Percentiles rank a stretch among this genome's conserved stretches.
These are phyloP conservation scores for Aureobasidium vineae DNA, from an alignment of 2,329 filamentous ascomycete species.

Conservation along the genomic window DNA sequence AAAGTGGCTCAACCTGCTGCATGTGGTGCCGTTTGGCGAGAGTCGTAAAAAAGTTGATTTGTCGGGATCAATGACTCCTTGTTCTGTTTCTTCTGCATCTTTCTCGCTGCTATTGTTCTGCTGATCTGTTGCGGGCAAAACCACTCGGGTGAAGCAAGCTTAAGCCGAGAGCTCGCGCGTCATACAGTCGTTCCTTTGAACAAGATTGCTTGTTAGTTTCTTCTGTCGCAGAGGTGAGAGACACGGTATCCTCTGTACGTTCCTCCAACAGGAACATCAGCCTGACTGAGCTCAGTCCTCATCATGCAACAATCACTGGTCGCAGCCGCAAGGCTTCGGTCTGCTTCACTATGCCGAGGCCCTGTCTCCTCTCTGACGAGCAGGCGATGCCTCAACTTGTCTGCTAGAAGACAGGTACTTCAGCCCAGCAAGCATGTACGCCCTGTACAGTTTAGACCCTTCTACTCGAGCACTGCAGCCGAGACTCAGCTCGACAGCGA, in stretches of 20 bases:
- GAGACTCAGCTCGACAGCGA: conserved; percentile 17
- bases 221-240: neutral
- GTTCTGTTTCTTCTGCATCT: neutral
- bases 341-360: neutral
- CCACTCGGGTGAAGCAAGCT: conserved; percentile 21
- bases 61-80: neutral
- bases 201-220: neutral
- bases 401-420: conserved; percentile 9
- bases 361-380: conserved; percentile 3
- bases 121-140: neutral
- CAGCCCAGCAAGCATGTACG: conserved; percentile 10
- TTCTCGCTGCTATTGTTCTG: neutral
- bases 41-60: neutral
- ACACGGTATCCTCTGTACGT: neutral
- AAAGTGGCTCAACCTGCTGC: conserved; percentile 18
- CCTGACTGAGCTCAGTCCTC: neutral
- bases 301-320: conserved; percentile 21
- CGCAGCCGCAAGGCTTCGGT: conserved; percentile 24
- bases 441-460: conserved; percentile 20
- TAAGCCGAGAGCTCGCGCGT: conserved; percentile 18
- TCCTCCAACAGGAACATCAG: neutral
- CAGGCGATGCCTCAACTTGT: conserved; percentile 21
- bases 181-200: neutral
- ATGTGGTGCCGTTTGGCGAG: conserved; percentile 22
- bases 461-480: conserved; percentile 27